A percentile compares a stretch with the other conserved stretches of the same genome.
phyloP scores from a whole-genome alignment of 208 protist species.

The Acanthamoeba culbertsoni region DNA sequence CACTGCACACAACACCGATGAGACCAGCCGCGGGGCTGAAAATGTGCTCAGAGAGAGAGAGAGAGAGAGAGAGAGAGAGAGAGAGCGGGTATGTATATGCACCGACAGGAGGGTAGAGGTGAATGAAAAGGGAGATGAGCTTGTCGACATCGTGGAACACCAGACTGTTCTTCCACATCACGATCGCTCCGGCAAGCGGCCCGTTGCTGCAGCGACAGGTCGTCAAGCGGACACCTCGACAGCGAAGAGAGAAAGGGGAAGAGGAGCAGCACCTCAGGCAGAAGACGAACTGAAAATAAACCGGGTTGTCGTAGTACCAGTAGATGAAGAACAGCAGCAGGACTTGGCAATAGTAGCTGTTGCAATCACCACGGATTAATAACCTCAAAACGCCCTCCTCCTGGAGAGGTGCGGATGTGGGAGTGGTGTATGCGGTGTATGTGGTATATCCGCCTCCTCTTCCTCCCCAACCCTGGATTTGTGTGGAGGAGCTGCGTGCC shows the following conservation, averaged over 20 bases:
- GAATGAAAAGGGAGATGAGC: conserved; percentile 77
- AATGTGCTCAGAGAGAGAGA: background rate
- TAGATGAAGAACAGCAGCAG: conserved; percentile 58
- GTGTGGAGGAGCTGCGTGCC: too few relatives aligned
- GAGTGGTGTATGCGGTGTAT: background rate
- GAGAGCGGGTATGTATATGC: too few relatives aligned
- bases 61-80: too few relatives aligned
- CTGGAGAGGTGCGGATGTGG: background rate
- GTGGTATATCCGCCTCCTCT: background rate
- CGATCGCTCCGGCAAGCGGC: conserved; percentile 68
- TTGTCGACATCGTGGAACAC: conserved; percentile 81
- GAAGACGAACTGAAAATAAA: conserved; percentile 2
- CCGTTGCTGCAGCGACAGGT: conserved; percentile 62
- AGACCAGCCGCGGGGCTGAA: background rate
- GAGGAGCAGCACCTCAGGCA: background rate
- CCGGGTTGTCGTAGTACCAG: background rate
- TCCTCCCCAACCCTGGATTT: too few relatives aligned
- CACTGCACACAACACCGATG: conserved; percentile 36
- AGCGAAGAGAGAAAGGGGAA: background rate
- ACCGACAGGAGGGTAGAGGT: conserved; percentile 72
- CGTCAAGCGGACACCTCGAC: background rate
- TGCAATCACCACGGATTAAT: too few relatives aligned
- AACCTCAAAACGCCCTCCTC: too few relatives aligned
- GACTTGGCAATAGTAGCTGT: conserved; percentile 68
- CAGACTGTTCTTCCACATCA: conserved; percentile 75